phyloP scores from a whole-genome alignment of 202 grass and related monocot genomes.

The Carex arenaria region DNA sequence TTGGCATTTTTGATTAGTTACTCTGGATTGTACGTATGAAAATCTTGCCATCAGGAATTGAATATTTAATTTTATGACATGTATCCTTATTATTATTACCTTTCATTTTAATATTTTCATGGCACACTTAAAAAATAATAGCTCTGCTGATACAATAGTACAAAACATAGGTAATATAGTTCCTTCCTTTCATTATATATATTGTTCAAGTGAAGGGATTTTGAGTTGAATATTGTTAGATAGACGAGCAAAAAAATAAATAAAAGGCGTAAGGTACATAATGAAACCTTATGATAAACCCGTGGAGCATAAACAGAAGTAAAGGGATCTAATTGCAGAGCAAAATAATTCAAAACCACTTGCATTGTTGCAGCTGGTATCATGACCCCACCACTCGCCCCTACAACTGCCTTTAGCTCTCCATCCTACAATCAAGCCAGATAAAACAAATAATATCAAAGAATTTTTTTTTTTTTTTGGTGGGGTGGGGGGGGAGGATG shows the following conservation, averaged over 20 bases:
- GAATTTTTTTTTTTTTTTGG: too few species aligned
- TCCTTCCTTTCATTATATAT: too few species aligned
- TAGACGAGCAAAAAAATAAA: neutral
- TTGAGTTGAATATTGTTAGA: neutral
- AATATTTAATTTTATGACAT: too few species aligned
- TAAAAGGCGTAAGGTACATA: neutral
- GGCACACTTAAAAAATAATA: too few species aligned
- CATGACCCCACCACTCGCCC: slow-evolving; percentile 73
- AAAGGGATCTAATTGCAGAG: slow-evolving; percentile 58
- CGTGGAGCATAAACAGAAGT: slow-evolving; percentile 75
- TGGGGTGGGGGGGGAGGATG: too few species aligned
- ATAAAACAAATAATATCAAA: neutral
- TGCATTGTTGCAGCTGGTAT: slow-evolving; percentile 66
- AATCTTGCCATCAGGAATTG: too few species aligned
- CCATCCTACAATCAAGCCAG: slow-evolving; percentile 37
- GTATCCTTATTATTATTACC: too few species aligned
- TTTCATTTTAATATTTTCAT: too few species aligned
- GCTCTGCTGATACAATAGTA: too few species aligned
- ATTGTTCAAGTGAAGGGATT: neutral
- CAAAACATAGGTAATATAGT: too few species aligned
- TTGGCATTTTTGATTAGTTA: neutral
- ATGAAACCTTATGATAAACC: slow-evolving; percentile 61
- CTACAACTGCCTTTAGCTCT: slow-evolving; percentile 52
- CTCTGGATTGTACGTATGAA: too few species aligned
- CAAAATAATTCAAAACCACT: slow-evolving; percentile 84